Percentiles rank a stretch among this genome's conserved stretches.
phyloP scores from a whole-genome alignment of 805 yeast genomes.

The Kockiozyma suomiensis region DNA sequence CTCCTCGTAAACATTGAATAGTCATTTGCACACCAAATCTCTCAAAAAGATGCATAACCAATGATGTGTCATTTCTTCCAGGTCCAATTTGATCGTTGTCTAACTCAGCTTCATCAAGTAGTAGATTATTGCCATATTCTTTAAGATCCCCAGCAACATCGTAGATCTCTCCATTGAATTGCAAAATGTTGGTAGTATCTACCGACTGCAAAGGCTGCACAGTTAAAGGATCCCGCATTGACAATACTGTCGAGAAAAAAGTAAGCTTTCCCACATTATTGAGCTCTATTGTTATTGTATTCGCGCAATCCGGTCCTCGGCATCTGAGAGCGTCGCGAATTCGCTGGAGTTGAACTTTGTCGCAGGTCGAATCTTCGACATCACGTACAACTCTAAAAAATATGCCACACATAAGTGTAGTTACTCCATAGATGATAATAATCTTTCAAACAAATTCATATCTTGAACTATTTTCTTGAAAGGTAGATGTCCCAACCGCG shows the following conservation, averaged over 20 bases:
- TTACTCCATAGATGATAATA: neutral
- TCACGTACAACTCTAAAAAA: slow-evolving; percentile 32
- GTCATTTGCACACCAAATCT: slow-evolving; percentile 47
- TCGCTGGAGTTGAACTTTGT: neutral
- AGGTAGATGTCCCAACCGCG: neutral
- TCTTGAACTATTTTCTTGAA: too few species aligned
- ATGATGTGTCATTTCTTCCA: slow-evolving; percentile 59
- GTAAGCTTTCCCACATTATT: neutral
- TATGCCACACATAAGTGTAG: slow-evolving; percentile 41
- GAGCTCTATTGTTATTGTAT: neutral
- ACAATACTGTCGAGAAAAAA: slow-evolving; percentile 70
- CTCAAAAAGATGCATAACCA: slow-evolving; percentile 48
- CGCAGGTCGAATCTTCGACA: neutral
- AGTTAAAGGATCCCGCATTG: slow-evolving; percentile 76
- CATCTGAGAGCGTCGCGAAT: slow-evolving; percentile 7
- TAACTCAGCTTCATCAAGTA: slow-evolving; percentile 3
- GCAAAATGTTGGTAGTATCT: slow-evolving; percentile 50
- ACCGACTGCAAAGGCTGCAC: slow-evolving; percentile 61
- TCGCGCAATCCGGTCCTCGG: slow-evolving; percentile 41
- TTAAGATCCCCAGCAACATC: slow-evolving; percentile 52
- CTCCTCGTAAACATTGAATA: slow-evolving; percentile 65
- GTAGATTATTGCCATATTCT: slow-evolving; percentile 12
- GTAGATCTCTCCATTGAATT: slow-evolving; percentile 91
- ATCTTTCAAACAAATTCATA: too few species aligned
- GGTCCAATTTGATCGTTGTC: neutral